Base-by-base conservation (phyloP, 768 basidiomycete genomes). In the Hypholoma sublateritium region DNA sequence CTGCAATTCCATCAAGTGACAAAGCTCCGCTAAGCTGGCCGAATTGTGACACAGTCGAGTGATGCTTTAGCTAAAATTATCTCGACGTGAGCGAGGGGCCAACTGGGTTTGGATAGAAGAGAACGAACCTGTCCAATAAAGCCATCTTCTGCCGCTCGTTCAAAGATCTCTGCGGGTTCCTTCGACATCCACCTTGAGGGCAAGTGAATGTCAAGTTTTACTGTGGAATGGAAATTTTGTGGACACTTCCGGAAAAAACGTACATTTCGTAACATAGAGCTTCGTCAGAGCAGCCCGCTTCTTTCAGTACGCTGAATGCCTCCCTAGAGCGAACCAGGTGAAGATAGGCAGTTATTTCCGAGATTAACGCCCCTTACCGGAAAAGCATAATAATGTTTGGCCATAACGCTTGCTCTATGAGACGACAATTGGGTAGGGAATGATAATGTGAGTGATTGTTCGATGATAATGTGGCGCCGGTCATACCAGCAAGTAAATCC, bases 141-240 rank as follows among this genome's bases (percentile, higher is more conserved):
- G 14, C 85, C 85, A 34, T 86, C 84, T 60, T 87, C 85, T 5
- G 85, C 85, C 7, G 85, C 84, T 16, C 82, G 74, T 67, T 87
- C 85, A 65, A 87, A 87, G 39, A 86, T 85, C 62, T 86, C 85
- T 6, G 85, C 85, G 1, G 85, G 84, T 62, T 87, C 85, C 62
- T 86, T 86, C 22, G 85, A 86, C 84, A 86, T 87, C 85, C 85
- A 85, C 83, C 84, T 83, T 9, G 9, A 32, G 5, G 9, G 28
- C 7, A 28, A 32, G 48, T 6, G 34, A 32, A 41, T 6, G 12
- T 4, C 9, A 32, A 9, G 7, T 32, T 32, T 32, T 5, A 32
- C 9, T 32, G 28, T n/a, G n/a, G n/a, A n/a, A n/a, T n/a, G n/a
- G n/a, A n/a, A n/a, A n/a, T n/a, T n/a, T n/a, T n/a, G 9, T 32